Base-by-base conservation (phyloP, 2,329 filamentous ascomycete genomes). In the Cryphonectria naterciae region DNA sequence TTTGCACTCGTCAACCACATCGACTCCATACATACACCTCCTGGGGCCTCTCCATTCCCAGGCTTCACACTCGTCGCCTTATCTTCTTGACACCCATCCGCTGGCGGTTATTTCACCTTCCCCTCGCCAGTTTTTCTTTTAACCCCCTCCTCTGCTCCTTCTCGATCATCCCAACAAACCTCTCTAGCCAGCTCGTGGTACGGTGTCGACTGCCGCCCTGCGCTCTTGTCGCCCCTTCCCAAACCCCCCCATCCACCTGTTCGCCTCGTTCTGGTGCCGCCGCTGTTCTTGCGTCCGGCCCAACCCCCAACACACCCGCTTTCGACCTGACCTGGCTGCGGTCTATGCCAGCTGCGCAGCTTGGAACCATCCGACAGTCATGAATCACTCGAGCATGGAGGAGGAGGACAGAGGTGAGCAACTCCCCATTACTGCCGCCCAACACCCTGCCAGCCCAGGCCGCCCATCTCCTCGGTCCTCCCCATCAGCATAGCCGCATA, bases 391-490 rank as follows among this genome's bases (percentile, higher is more conserved):
- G 43, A 2, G 37, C 13, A 10, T 19, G 22, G 19, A 37, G 32
- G 39, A 64, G 39, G 61, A 67, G 65, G 37, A 43, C 15, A 43
- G n/a, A 7, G 65, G 65, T 67, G 28, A 67, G 65, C 28, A 60
- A 39, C 52, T 11, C 54, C 22, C 19, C 65, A 28, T 17, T 35
- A 11, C 13, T 46, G 39, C 8, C 25, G 58, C 7, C 6, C 37
- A 7, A 6, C 11, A 32, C 28, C 28, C 28, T 2, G 28, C 56
- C n/a, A 35, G 6, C 25, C 49, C 35, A 25, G 19, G 8, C 46
- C 19, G 46, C 46, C 25, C 28, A 7, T 28, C 54, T 8, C 4
- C 35, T 32, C 22, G 22, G 13, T n/a, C 17, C 19, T 22, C 39
- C 32, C 19, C 32, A 32, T 35, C 58, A n/a, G 22, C 10, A 17